Percentiles rank a stretch among this genome's conserved stretches.
Evolutionary conservation across 169 alveolate genomes (phyloP).

Genomic region (Plasmodium malariae): DNA sequence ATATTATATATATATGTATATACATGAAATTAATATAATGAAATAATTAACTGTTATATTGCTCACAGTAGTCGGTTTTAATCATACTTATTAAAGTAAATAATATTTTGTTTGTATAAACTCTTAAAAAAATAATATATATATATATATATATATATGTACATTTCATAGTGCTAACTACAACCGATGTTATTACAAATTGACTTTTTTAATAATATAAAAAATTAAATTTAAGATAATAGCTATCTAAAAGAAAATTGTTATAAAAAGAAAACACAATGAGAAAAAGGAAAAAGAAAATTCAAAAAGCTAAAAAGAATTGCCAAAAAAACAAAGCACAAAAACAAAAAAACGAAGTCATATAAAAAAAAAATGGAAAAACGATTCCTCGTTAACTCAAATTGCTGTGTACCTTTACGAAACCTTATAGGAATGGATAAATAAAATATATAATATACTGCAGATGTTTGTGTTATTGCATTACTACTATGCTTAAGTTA

Average conservation of each 20-base stretch:
- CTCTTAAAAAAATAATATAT: too few relatives aligned
- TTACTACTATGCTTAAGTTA: not conserved
- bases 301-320: not conserved
- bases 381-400: not conserved
- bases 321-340: not conserved
- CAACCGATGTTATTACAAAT: too few relatives aligned
- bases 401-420: too few relatives aligned
- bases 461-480: not conserved
- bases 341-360: not conserved
- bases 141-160: too few relatives aligned
- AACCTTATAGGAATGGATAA: not conserved
- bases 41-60: too few relatives aligned
- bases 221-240: not conserved
- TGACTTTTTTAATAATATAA: not conserved
- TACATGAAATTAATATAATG: too few relatives aligned
- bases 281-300: not conserved
- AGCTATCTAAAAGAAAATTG: not conserved
- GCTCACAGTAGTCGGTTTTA: too few relatives aligned
- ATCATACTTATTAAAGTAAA: too few relatives aligned
- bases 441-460: too few relatives aligned
- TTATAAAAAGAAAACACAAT: not conserved
- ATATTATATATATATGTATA: too few relatives aligned
- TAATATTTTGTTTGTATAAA: too few relatives aligned
- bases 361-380: not conserved
- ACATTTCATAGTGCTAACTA: too few relatives aligned